Evolutionary conservation across 148 eudicot genomes (phyloP).

Genomic region (Vaccinium corymbosum): DNA sequence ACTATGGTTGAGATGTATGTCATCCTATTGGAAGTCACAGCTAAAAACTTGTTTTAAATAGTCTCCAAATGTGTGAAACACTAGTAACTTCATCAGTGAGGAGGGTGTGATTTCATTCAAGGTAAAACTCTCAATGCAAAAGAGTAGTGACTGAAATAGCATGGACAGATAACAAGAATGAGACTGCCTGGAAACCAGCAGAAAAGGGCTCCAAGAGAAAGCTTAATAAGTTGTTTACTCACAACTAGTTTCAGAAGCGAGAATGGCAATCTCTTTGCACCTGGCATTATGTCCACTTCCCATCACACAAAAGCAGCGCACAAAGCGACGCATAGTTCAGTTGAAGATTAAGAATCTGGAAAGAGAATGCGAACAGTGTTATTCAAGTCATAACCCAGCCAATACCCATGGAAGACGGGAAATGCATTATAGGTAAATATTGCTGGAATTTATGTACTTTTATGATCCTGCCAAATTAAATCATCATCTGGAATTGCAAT

Average conservation of each 20-base stretch:
- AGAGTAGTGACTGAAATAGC: background rate
- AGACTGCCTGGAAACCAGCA: background rate
- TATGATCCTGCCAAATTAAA: background rate
- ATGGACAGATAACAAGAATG: background rate
- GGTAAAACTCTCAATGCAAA: background rate
- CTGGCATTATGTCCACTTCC: conserved; percentile 17
- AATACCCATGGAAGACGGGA: background rate
- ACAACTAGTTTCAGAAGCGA: conserved; percentile 50
- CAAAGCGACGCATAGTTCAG: conserved; percentile 25
- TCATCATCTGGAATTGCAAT: background rate
- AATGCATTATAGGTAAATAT: background rate
- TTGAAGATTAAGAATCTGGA: background rate
- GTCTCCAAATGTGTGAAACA: background rate
- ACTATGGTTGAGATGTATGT: background rate
- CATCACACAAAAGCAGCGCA: conserved; percentile 30
- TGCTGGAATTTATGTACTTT: background rate
- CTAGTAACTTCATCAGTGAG: background rate
- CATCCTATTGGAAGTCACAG: background rate
- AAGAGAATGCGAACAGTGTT: background rate
- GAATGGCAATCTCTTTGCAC: conserved; percentile 21
- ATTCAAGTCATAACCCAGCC: conserved; percentile 3
- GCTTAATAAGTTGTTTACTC: conserved; percentile 22
- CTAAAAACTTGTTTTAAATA: background rate
- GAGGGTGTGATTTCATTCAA: conserved; percentile 2
- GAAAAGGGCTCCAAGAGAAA: background rate